Evolutionary conservation across 768 basidiomycete genomes (phyloP).

Genomic region (Trametes meyenii): DNA sequence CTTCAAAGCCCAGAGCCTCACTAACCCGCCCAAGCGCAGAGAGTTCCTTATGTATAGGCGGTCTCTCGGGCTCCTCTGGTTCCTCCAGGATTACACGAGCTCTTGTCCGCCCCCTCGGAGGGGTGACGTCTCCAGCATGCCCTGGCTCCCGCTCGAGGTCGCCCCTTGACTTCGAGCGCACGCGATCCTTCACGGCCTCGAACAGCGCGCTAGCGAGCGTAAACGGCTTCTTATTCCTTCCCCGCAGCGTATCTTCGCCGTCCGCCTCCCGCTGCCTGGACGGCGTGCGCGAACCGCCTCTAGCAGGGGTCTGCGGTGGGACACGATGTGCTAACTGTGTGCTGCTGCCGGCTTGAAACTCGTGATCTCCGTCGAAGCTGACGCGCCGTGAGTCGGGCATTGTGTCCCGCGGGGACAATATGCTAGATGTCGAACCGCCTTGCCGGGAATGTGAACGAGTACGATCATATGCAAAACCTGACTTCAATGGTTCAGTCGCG

Average conservation of each 20-base stretch:
- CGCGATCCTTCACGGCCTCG: conserved; percentile 45
- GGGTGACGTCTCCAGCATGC: conserved; percentile 23
- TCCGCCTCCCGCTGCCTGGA: conserved; percentile 17
- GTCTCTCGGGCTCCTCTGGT: conserved; percentile 13
- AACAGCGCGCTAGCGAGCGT: conserved; percentile 53
- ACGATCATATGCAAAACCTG: conserved; percentile 13
- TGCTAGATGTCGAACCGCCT: conserved; percentile 12
- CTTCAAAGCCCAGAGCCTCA: conserved; percentile 44
- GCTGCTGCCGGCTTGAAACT: conserved; percentile 31
- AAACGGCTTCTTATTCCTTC: conserved; percentile 49
- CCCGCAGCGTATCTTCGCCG: conserved; percentile 33
- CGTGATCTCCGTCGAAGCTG: conserved; percentile 28
- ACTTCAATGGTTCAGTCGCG: conserved; percentile 1
- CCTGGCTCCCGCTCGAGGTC: conserved; percentile 12
- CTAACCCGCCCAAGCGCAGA: conserved; percentile 42
- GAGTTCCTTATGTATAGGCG: conserved; percentile 35
- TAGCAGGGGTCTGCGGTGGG: conserved; percentile 10
- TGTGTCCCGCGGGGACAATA: conserved; percentile 21
- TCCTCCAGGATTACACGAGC: conserved; percentile 21
- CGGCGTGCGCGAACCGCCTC: conserved; percentile 10
- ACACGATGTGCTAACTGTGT: conserved; percentile 12
- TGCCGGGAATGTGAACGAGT: conserved; percentile 9
- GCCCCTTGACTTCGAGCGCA: conserved; percentile 49
- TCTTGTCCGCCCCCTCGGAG: conserved; percentile 22
- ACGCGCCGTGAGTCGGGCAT: conserved; percentile 27